Evolutionary conservation across 257 asterid species (phyloP).

Genomic region (Ajuga chamaepitys): DNA sequence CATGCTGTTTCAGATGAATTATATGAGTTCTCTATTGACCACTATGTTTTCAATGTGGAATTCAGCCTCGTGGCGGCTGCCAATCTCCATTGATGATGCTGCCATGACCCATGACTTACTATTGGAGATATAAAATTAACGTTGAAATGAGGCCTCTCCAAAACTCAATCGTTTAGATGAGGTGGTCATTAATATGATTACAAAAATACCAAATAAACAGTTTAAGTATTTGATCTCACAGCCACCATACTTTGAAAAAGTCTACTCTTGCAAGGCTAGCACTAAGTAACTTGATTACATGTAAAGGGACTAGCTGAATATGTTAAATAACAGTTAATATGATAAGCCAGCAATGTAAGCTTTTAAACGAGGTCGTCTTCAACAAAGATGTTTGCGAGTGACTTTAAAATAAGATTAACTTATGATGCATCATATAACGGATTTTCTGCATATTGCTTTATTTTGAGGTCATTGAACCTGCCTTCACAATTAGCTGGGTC

Average conservation of each 20-base stretch:
- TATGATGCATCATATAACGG: slow-evolving; percentile 7
- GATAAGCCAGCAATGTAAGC: too few relatives aligned
- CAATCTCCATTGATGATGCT: not conserved
- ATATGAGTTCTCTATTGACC: slow-evolving; percentile 7
- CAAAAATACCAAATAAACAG: too few relatives aligned
- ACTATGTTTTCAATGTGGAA: not conserved
- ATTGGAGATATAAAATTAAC: too few relatives aligned
- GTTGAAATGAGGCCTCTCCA: not conserved
- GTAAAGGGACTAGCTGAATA: too few relatives aligned
- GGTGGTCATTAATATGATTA: not conserved
- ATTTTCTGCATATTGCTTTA: not conserved
- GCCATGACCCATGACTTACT: not conserved
- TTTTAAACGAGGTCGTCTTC: too few relatives aligned
- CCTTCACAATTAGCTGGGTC: not conserved
- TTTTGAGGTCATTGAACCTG: slow-evolving; percentile 1
- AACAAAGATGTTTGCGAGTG: not conserved
- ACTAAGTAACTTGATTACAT: too few relatives aligned
- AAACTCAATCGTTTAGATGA: not conserved
- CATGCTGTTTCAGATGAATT: slow-evolving; percentile 2
- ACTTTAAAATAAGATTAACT: not conserved
- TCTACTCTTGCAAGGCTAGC: too few relatives aligned
- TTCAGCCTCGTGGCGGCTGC: not conserved
- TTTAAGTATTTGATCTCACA: too few relatives aligned
- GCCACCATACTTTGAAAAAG: too few relatives aligned
- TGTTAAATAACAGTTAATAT: too few relatives aligned